phyloP scores from a whole-genome alignment of 202 grass and related monocot genomes.

The Schoenoplectus tabernaemontani region DNA sequence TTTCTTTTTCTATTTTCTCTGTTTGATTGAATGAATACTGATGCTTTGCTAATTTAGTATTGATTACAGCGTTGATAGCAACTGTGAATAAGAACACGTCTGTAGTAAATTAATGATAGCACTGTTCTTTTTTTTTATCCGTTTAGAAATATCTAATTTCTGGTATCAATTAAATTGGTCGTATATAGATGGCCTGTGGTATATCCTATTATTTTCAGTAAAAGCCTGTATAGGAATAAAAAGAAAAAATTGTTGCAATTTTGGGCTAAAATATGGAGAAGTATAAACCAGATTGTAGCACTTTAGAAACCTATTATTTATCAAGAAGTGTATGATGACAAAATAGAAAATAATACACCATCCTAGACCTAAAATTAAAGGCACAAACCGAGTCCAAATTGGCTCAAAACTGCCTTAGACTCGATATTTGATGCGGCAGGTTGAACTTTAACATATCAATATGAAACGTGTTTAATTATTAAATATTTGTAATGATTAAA shows the following conservation, averaged over 20 bases:
- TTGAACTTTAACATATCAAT: too few species aligned
- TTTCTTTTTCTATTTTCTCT: neutral
- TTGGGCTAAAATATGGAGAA: neutral
- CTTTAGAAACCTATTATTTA: neutral
- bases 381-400: neutral
- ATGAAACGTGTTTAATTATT: too few species aligned
- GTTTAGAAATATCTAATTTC: neutral
- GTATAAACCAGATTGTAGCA: neutral
- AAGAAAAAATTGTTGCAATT: neutral
- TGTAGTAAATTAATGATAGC: neutral
- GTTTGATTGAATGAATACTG: neutral
- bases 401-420: neutral
- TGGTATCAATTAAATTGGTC: neutral
- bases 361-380: neutral
- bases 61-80: neutral
- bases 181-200: too few species aligned
- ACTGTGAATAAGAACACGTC: neutral
- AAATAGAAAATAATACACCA: too few species aligned
- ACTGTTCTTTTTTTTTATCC: neutral
- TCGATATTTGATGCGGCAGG: too few species aligned
- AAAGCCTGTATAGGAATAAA: neutral
- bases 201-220: neutral
- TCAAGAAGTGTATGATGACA: neutral
- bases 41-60: neutral
- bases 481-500: too few species aligned